Base-by-base conservation (phyloP, 192 early-diverging fungal genomes). In the Spinellus fusiger region DNA sequence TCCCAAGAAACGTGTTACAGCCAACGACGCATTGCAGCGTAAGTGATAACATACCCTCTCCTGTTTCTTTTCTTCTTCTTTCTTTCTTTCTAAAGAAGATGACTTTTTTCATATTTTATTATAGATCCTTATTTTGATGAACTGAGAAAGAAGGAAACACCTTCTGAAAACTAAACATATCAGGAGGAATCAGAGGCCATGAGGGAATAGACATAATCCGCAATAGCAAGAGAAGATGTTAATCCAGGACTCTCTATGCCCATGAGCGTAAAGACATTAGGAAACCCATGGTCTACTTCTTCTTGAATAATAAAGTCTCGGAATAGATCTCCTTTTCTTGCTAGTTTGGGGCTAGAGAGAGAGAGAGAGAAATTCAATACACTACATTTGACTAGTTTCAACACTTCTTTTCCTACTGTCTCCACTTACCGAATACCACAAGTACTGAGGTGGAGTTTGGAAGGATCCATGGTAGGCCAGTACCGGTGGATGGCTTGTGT, bases 211-310 rank as follows among this genome's bases (percentile, higher is more conserved):
- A 80, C 75, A 62, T 79, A 59, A 38, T 91, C 84, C 0, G 85
- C 91, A 40, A 95, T 92, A 1, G 91, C 91, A 44, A 93, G 73
- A 2, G 87, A 86, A 16, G 84, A 79, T 1, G 93, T 95, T 53
- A 95, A 57, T 0, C 93, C 93, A 2, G 93, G 93, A 54, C 88
- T 91, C 59, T 95, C 93, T 28, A 95, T 91, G 29, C 93, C 93
- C 2, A 86, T 58, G 12, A 93, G 71, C 44, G 91, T 90, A 44
- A 89, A 80, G 71, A 90, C 89, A 0, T 84, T 82, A 0, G 72
- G 58, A 28, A 81, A 68, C 0, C 74, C 81, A 28, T 66, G 60
- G 0, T 63, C 64, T 0, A 49, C 47, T 65, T 86, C 85, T 23
- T 86, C 76, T 15, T 82, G 68, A 33, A 95, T 84, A 5, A 85